Conservation (phyloP, 106 monocot species). For the Dendrobium officinale region DNA sequence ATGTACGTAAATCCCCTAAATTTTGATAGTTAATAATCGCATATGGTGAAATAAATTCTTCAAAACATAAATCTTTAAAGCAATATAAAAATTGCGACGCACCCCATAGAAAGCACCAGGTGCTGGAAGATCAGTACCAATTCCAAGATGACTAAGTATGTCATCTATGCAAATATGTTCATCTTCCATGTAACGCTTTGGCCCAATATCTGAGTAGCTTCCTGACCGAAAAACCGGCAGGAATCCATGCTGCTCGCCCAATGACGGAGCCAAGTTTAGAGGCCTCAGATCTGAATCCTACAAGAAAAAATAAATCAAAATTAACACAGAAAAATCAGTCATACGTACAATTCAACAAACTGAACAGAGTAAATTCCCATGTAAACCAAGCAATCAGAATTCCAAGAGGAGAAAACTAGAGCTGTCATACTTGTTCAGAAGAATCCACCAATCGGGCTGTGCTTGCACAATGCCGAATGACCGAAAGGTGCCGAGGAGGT, state of each 20-base stretch:
- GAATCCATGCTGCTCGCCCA: constrained; percentile 18
- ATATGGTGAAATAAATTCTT: not conserved
- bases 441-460: constrained; percentile 21
- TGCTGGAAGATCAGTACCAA: constrained; percentile 15
- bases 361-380: not conserved
- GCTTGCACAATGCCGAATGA: constrained; percentile 47
- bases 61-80: not conserved
- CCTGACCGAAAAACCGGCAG: constrained; percentile 22
- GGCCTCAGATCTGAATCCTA: constrained; percentile 12
- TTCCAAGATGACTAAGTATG: constrained; percentile 34
- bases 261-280: constrained; percentile 7
- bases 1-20: not conserved
- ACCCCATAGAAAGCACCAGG: constrained; percentile 75
- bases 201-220: constrained; percentile 27
- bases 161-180: constrained; percentile 47
- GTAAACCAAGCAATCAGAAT: not conserved
- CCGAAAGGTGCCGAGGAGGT: constrained; percentile 41
- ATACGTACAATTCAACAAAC: not conserved
- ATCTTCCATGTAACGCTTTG: constrained; percentile 24
- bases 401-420: not conserved
- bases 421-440: constrained; percentile 10
- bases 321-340: not conserved
- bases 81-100: constrained; percentile 1
- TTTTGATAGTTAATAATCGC: not conserved
- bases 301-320: not conserved